A percentile compares a stretch with the other conserved stretches of the same genome.
phyloP scores from a whole-genome alignment of 805 yeast genomes.

The Myxozyma nipponensis region DNA sequence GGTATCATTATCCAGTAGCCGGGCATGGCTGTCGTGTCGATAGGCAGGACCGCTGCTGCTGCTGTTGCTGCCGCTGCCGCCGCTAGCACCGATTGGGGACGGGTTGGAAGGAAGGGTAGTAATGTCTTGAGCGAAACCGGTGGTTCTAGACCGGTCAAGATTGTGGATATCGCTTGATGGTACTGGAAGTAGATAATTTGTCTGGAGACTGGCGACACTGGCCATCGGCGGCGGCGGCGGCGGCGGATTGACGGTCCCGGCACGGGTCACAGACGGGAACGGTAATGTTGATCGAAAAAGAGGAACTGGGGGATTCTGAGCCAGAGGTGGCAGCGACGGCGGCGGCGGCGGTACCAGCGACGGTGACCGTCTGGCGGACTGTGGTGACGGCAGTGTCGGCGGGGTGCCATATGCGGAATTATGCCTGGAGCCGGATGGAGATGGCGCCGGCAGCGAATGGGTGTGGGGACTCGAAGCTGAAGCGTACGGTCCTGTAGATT shows the following conservation, averaged over 20 bases:
- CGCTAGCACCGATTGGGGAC: not conserved
- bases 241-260: not conserved
- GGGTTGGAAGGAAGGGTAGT: not conserved
- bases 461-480: not conserved
- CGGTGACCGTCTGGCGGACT: not conserved
- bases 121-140: not conserved
- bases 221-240: no score
- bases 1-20: constrained; percentile 7
- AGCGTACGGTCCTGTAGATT: not conserved
- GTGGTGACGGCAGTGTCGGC: not conserved
- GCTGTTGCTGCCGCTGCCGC: not conserved
- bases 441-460: constrained; percentile 1
- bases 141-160: not conserved
- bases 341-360: not conserved
- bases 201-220: not conserved
- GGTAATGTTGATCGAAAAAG: not conserved
- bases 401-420: not conserved
- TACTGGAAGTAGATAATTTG: not conserved
- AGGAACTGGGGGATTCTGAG: not conserved
- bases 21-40: not conserved
- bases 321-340: constrained; percentile 2
- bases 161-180: not conserved
- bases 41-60: not conserved
- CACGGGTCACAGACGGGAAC: not conserved
- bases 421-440: not conserved